These are phyloP conservation scores for Fusarium tanahbumbuense DNA, from an alignment of 2,329 filamentous ascomycete species.

Conservation along the genomic window DNA sequence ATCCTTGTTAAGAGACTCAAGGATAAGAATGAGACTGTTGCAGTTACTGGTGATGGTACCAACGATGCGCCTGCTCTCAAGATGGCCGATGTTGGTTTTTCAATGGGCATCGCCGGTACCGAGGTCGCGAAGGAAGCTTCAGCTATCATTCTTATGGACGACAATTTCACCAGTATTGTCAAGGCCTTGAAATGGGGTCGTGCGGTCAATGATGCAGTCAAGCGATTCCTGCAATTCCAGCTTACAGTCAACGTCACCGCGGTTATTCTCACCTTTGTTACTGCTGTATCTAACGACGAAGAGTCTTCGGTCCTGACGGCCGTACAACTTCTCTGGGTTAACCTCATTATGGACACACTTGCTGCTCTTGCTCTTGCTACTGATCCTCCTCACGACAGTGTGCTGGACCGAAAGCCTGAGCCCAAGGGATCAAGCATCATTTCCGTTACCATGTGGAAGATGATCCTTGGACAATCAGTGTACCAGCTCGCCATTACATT, in stretches of 20 bases:
- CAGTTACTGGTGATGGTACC: conserved; percentile 85
- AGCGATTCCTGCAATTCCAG: conserved; percentile 81
- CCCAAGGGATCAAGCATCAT: conserved; percentile 72
- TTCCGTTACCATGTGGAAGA: conserved; percentile 97
- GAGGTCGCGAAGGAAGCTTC: conserved; percentile 89
- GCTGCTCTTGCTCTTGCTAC: conserved; percentile 90
- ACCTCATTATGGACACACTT: conserved; percentile 97
- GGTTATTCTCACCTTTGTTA: conserved; percentile 87
- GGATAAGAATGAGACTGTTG: conserved; percentile 79
- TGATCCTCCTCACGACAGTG: conserved; percentile 85
- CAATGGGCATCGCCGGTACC: conserved; percentile 86
- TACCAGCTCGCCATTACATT: conserved; percentile 88
- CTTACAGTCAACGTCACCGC: conserved; percentile 93
- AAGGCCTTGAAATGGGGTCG: conserved; percentile 86
- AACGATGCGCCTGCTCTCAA: conserved; percentile 86
- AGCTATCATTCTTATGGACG: conserved; percentile 87
- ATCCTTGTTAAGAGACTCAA: conserved; percentile 78
- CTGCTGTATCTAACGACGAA: conserved; percentile 76
- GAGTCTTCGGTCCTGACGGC: conserved; percentile 84
- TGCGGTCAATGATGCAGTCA: conserved; percentile 80
- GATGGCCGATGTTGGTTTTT: conserved; percentile 84
- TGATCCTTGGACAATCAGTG: conserved; percentile 93
- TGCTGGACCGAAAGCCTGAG: conserved; percentile 80
- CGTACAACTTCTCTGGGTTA: conserved; percentile 95
- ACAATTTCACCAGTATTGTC: conserved; percentile 88